Evolutionary conservation across 768 basidiomycete species (phyloP).

Genomic region (Lactarius indigo): DNA sequence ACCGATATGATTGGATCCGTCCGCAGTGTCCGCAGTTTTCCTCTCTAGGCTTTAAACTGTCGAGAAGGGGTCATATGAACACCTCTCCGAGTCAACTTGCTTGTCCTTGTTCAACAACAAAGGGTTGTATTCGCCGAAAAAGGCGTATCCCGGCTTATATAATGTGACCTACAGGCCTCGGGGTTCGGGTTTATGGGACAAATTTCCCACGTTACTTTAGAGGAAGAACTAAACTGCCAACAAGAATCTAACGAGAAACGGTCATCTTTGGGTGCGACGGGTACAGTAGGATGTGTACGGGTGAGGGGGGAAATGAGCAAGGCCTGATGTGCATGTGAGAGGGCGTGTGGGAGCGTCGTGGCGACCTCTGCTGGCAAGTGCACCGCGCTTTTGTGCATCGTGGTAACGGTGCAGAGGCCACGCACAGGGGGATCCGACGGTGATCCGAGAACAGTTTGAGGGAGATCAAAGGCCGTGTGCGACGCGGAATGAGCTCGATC

Average conservation of each 20-base stretch:
- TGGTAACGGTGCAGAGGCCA: slow-evolving; percentile 16
- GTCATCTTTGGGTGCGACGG: slow-evolving; percentile 5
- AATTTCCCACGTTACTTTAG: background rate
- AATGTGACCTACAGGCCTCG: background rate
- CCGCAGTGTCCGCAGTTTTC: slow-evolving; percentile 3
- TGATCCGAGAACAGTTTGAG: background rate
- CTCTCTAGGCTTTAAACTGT: background rate
- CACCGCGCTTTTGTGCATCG: slow-evolving; percentile 14
- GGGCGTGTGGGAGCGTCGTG: background rate
- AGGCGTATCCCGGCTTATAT: background rate
- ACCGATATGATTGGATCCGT: background rate
- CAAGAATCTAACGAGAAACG: background rate
- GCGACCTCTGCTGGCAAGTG: background rate
- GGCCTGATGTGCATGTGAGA: slow-evolving; percentile 9
- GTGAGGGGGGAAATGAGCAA: background rate
- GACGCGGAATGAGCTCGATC: background rate
- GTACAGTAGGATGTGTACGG: background rate
- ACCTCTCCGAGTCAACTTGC: background rate
- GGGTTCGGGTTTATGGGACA: background rate
- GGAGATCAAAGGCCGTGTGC: background rate
- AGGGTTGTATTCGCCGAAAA: background rate
- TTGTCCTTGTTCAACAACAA: background rate
- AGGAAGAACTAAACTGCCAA: background rate
- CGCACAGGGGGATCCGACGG: background rate
- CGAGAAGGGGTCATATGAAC: background rate